Percentiles rank a stretch among this genome's conserved stretches.
These are phyloP conservation scores for Cyberlindnera suaveolens DNA, from an alignment of 805 yeast species.

Conservation along the genomic window DNA sequence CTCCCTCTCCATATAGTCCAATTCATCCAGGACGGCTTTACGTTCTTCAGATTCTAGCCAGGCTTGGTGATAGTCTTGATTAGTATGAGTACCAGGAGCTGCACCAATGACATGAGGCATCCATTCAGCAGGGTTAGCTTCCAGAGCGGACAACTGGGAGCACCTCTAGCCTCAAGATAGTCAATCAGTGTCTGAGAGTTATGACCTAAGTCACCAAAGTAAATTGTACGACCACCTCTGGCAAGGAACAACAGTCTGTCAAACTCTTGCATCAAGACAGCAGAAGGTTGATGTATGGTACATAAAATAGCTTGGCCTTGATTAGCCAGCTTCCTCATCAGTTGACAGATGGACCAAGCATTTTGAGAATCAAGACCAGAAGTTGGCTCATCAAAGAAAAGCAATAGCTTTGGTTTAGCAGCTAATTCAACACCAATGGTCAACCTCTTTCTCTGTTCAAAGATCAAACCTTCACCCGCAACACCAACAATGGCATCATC, in stretches of 20 bases:
- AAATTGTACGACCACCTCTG: slow-evolving; percentile 67
- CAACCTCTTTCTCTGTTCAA: slow-evolving; percentile 58
- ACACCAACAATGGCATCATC: slow-evolving; percentile 73
- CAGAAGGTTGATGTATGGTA: slow-evolving; percentile 86
- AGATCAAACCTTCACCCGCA: slow-evolving; percentile 63
- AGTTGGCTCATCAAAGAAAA: slow-evolving; percentile 64
- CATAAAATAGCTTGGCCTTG: slow-evolving; percentile 62
- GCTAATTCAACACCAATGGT: slow-evolving; percentile 67
- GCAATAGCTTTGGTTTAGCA: slow-evolving; percentile 54
- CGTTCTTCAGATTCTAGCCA: slow-evolving; percentile 71
- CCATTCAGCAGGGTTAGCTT: slow-evolving; percentile 90
- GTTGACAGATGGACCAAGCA: slow-evolving; percentile 59
- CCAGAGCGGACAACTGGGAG: too few relatives aligned
- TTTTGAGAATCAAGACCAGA: slow-evolving; percentile 66
- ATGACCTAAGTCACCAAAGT: slow-evolving; percentile 68
- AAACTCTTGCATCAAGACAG: slow-evolving; percentile 68
- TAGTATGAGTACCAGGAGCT: slow-evolving; percentile 72
- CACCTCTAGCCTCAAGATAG: slow-evolving; percentile 72
- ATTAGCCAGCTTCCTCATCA: slow-evolving; percentile 52
- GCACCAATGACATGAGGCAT: slow-evolving; percentile 84
- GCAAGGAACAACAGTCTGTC: slow-evolving; percentile 69
- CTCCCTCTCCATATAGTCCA: slow-evolving; percentile 59
- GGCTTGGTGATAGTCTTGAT: slow-evolving; percentile 66
- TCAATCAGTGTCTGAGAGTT: slow-evolving; percentile 51
- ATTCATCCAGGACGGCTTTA: slow-evolving; percentile 49